Percentiles rank a stretch among this genome's conserved stretches.
phyloP scores from a whole-genome alignment of 257 asterid genomes.

The Fraxinus americana region DNA sequence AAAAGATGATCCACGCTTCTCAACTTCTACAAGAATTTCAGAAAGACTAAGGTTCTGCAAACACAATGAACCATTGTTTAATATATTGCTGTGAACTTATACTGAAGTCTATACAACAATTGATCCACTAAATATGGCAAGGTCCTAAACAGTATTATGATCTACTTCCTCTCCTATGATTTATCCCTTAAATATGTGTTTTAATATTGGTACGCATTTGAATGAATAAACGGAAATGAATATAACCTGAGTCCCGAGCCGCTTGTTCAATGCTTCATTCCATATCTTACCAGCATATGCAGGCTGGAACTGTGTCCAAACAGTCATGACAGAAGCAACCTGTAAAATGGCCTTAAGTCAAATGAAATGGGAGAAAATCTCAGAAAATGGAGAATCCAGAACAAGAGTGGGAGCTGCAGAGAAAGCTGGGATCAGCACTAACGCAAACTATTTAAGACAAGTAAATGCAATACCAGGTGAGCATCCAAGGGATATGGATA shows the following conservation, averaged over 20 bases:
- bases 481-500: slow-evolving; percentile 88
- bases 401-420: not conserved
- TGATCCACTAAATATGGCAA: not conserved
- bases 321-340: slow-evolving; percentile 93
- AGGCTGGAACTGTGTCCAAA: slow-evolving; percentile 81
- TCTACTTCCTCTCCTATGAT: not conserved
- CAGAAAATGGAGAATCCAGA: slow-evolving; percentile 2
- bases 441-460: slow-evolving; percentile 1
- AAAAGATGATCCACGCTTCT: slow-evolving; percentile 79
- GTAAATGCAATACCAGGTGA: slow-evolving; percentile 62
- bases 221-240: slow-evolving; percentile 3
- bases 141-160: not conserved
- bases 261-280: slow-evolving; percentile 92
- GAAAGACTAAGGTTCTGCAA: slow-evolving; percentile 71
- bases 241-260: slow-evolving; percentile 85
- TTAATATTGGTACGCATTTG: slow-evolving; percentile 9
- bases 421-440: not conserved
- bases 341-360: slow-evolving; percentile 35
- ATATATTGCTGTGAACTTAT: not conserved
- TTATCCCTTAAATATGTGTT: not conserved
- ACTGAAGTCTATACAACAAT: not conserved
- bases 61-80: slow-evolving; percentile 9
- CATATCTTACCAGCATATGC: slow-evolving; percentile 84
- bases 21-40: slow-evolving; percentile 84
- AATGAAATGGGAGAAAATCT: slow-evolving; percentile 12